Conservation (phyloP, 78 protist genomes). For the Chrysochromulina tobinii region DNA sequence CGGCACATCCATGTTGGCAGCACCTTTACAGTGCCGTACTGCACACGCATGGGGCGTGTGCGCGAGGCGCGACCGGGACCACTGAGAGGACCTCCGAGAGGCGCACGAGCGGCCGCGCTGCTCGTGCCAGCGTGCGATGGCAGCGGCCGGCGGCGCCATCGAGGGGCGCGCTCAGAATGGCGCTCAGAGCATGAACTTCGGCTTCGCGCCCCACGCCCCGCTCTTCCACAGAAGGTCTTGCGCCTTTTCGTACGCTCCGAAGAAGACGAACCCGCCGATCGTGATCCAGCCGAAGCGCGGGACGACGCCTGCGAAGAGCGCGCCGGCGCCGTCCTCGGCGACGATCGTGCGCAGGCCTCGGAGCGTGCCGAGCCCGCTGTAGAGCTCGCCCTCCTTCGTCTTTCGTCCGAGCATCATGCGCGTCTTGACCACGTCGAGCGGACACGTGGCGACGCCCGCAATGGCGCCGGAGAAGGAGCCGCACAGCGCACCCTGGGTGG, state of each 20-base stretch:
- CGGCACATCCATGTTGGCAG: too few species aligned
- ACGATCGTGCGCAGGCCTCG: neutral
- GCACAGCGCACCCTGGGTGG: slow-evolving; percentile 43
- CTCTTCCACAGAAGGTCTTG: neutral
- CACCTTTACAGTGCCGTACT: too few species aligned
- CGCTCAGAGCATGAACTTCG: too few species aligned
- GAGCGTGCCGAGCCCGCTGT: neutral
- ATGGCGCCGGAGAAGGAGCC: slow-evolving; percentile 67
- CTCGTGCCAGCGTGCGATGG: too few species aligned
- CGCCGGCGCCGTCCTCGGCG: neutral
- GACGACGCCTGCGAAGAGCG: neutral
- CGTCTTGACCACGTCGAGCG: slow-evolving; percentile 78
- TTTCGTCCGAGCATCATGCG: slow-evolving; percentile 65
- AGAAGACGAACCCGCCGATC: neutral
- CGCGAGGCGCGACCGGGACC: too few species aligned
- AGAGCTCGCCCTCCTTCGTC: neutral
- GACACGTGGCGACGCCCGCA: slow-evolving; percentile 61
- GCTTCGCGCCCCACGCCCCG: neutral
- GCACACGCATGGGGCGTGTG: too few species aligned
- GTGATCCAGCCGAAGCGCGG: slow-evolving; percentile 15
- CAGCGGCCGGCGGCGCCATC: too few species aligned
- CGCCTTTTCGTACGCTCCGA: slow-evolving; percentile 5
- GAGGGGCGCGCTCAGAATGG: too few species aligned
- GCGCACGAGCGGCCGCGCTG: too few species aligned
- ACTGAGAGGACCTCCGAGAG: too few species aligned